phyloP scores from a whole-genome alignment of 495 filamentous ascomycete genomes.

The Rhypophila decipiens region DNA sequence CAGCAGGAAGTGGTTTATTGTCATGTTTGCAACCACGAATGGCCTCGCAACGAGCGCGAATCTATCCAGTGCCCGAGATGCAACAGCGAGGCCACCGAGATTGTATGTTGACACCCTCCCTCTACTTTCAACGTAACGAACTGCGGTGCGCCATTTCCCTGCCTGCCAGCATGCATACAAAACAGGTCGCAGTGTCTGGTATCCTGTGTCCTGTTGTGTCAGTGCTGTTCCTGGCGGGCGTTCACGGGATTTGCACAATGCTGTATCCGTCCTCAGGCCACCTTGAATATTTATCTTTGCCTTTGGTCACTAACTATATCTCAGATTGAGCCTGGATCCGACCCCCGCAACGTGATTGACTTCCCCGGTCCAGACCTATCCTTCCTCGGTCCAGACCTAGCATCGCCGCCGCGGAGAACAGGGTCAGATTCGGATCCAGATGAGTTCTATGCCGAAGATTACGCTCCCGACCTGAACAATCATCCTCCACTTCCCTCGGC shows the following conservation, averaged over 20 bases:
- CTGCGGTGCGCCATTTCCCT: too few species aligned
- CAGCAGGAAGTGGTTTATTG: constrained; percentile 71
- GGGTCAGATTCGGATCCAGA: constrained; percentile 42
- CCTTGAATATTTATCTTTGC: too few species aligned
- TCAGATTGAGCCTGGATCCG: constrained; percentile 34
- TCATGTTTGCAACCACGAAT: constrained; percentile 72
- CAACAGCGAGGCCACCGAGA: constrained; percentile 72
- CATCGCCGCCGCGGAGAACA: constrained; percentile 33
- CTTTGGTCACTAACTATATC: constrained; percentile 15
- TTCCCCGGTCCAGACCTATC: constrained; percentile 13
- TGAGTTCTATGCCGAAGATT: constrained; percentile 42
- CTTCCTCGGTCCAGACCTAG: constrained; percentile 15
- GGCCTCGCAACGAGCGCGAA: constrained; percentile 61
- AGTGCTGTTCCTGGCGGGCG: too few species aligned
- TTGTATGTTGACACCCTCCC: too few species aligned
- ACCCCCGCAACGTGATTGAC: constrained; percentile 35
- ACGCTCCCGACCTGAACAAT: constrained; percentile 38
- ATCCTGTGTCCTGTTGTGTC: too few species aligned
- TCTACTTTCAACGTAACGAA: too few species aligned
- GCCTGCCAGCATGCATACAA: too few species aligned
- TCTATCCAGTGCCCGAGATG: constrained; percentile 69
- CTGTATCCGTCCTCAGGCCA: too few species aligned
- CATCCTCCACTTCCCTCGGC: too few species aligned
- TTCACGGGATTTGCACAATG: too few species aligned
- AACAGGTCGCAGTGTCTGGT: too few species aligned